A percentile compares a stretch with the other conserved stretches of the same genome.
Conservation (phyloP, 331 rosid genomes). For the Pyracantha coccinea region DNA sequence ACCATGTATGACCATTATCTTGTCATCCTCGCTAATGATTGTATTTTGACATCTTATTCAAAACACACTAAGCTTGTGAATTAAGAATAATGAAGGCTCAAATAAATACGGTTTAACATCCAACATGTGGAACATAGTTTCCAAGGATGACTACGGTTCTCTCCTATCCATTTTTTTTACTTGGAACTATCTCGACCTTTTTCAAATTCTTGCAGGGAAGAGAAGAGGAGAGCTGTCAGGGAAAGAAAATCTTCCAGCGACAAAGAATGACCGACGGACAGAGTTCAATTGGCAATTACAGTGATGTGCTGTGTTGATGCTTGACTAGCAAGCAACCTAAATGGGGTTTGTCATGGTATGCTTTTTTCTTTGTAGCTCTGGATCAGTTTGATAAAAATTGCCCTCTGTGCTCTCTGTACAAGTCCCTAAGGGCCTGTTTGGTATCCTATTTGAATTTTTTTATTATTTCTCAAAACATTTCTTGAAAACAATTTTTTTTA, state of each 20-base stretch:
- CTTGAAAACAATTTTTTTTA: too few species aligned
- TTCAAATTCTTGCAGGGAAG: slow-evolving; percentile 57
- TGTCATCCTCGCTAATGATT: neutral
- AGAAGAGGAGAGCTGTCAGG: slow-evolving; percentile 57
- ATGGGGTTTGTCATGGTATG: neutral
- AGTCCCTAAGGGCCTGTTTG: too few species aligned
- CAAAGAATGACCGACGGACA: slow-evolving; percentile 5
- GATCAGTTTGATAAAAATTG: neutral
- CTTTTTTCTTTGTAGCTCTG: neutral
- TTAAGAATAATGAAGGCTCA: neutral
- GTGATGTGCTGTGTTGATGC: neutral
- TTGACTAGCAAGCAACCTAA: neutral
- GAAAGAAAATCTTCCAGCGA: slow-evolving; percentile 23
- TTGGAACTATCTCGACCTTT: neutral
- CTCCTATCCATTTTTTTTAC: neutral
- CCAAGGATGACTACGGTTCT: neutral
- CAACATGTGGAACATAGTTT: neutral
- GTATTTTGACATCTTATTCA: neutral
- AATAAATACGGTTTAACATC: neutral
- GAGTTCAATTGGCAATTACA: neutral
- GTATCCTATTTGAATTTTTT: too few species aligned
- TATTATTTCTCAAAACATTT: too few species aligned
- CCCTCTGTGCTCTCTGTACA: neutral
- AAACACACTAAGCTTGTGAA: neutral
- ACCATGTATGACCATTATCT: neutral